phyloP scores from a whole-genome alignment of 2,329 filamentous ascomycete species.

The Neofusicoccum sp. region DNA sequence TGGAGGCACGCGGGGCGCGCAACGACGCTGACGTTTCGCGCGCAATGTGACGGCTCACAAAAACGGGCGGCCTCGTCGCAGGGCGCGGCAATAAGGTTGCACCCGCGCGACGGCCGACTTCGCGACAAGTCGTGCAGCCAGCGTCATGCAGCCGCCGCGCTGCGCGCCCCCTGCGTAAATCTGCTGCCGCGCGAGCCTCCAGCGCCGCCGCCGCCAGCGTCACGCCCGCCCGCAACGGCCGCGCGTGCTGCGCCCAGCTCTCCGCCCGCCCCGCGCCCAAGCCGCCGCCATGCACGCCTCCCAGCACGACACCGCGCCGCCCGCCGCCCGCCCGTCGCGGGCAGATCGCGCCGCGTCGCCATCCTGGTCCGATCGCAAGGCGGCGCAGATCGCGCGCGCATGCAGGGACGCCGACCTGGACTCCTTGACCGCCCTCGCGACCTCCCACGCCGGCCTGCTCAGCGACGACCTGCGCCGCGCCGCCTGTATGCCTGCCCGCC shows the following conservation, averaged over 20 bases:
- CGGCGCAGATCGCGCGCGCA: conserved; percentile 42
- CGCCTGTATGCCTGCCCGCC: conserved; percentile 68
- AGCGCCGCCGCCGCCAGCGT: not conserved
- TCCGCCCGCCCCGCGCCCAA: not conserved
- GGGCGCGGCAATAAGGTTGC: no score
- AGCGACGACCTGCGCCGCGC: conserved; percentile 63
- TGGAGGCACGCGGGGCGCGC: conserved; percentile 13
- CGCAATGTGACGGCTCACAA: conserved; percentile 14
- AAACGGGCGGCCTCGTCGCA: not conserved
- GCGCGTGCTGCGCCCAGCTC: not conserved
- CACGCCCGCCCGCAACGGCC: not conserved
- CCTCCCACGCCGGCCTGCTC: conserved; percentile 48
- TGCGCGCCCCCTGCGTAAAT: conserved; percentile 20
- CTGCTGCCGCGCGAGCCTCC: conserved; percentile 3
- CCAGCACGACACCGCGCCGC: not conserved
- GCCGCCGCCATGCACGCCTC: not conserved
- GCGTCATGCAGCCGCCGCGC: conserved; percentile 21
- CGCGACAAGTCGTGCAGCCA: conserved; percentile 12
- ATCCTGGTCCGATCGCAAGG: conserved; percentile 30
- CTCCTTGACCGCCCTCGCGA: conserved; percentile 46
- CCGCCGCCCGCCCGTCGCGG: not conserved
- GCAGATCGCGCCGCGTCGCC: conserved; percentile 16
- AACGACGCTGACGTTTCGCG: not conserved
- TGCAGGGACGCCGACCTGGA: conserved; percentile 44
- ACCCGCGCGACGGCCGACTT: no score